These are phyloP conservation scores for Solanum etuberosum DNA, from an alignment of 257 asterid species.

Conservation along the genomic window DNA sequence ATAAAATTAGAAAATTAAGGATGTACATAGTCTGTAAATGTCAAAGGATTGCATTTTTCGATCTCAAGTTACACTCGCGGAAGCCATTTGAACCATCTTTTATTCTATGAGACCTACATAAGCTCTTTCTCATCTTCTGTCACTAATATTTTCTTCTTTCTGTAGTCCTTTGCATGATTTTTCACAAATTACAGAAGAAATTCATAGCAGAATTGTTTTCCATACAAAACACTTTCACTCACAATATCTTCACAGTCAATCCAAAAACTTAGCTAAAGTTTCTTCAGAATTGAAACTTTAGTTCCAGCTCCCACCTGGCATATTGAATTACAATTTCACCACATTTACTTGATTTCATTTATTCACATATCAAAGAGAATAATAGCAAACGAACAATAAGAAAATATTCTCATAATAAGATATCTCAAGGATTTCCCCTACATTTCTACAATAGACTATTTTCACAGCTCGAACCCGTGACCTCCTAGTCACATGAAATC, in stretches of 20 bases:
- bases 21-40: neutral
- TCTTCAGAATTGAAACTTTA: neutral
- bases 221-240: neutral
- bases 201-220: neutral
- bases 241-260: neutral
- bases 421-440: neutral
- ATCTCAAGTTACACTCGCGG: neutral
- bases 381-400: neutral
- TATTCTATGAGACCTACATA: neutral
- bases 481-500: neutral
- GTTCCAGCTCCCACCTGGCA: neutral
- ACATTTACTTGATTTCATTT: neutral
- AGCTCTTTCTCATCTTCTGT: neutral
- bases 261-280: neutral
- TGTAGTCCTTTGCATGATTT: neutral
- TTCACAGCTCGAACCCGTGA: too few relatives aligned
- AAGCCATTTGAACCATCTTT: neutral
- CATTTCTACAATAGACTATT: accelerated
- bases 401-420: neutral
- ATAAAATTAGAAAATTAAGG: neutral
- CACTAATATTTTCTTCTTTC: neutral
- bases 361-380: neutral
- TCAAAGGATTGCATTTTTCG: neutral
- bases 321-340: neutral
- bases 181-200: neutral